Base-by-base conservation (phyloP, 2,329 filamentous ascomycete species). In the Scopulariopsis brevicaulis region DNA sequence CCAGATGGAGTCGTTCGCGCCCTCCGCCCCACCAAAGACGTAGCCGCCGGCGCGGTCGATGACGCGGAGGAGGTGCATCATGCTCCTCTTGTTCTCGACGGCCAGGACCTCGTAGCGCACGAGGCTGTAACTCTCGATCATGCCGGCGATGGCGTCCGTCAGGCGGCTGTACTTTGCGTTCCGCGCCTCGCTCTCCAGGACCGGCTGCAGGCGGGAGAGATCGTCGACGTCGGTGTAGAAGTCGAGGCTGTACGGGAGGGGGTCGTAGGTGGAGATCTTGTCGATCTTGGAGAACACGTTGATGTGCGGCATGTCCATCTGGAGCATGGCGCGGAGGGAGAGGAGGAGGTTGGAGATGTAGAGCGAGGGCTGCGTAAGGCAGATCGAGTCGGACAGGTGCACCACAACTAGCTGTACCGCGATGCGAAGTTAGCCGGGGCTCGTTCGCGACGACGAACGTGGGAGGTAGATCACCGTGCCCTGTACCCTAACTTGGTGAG, bases 271-370 rank as follows among this genome's bases (percentile, higher is more conserved):
- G 40, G 85, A 77, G 57, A 99, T 79, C 68, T 96, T 96, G 73
- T 99, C 94, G 73, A 99, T 96, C 74, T 99, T 99, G 59, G 92
- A 96, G 28, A 99, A 81, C 61, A 99, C 89, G 67, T 99, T 99
- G 64, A 99, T 79, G 68, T 96, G 90, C 1, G 94, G 91, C 61
- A 97, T 87, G 68, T 97, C 94, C 82, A 99, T 93, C 73, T 97
- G 94, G 57, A 99, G 84, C 93, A 99, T 99, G 65, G 90, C 92
- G 63, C 94, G 87, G 62, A 99, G 83, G 58, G 91, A 93, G 25
- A 99, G 85, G 59, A 99, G 85, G 59, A 99, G 80, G 65, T 95
- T 94, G 64, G 93, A 96, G 60, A 99, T 87, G 72, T 96, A 99
- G 60, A 97, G 82, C 3, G 92, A 96, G 0, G 94, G 94, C 60